phyloP scores from a whole-genome alignment of 2,329 filamentous ascomycete genomes.

The Penicillium corylophilum region DNA sequence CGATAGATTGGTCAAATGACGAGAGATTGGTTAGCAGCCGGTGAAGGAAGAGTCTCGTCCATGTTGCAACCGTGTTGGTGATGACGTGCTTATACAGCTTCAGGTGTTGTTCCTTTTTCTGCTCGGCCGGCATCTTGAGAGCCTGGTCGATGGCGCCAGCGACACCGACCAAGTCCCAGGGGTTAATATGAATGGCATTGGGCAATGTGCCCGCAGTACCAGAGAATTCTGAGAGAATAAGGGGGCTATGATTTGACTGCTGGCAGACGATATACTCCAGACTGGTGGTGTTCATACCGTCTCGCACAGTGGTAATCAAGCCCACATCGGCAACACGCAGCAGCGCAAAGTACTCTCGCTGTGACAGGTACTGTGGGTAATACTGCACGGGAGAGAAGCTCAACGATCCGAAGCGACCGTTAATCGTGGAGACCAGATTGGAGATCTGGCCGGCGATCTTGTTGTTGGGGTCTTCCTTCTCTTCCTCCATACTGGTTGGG shows the following conservation, averaged over 20 bases:
- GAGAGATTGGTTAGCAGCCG: constrained; percentile 77
- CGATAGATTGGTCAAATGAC: constrained; percentile 69
- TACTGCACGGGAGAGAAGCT: constrained; percentile 90
- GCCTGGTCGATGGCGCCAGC: constrained; percentile 80
- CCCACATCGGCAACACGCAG: constrained; percentile 86
- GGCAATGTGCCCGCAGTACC: constrained; percentile 83
- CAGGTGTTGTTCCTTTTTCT: constrained; percentile 67
- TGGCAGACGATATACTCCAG: constrained; percentile 94
- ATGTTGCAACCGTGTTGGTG: constrained; percentile 79
- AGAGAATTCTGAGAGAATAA: constrained; percentile 95
- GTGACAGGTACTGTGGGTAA: constrained; percentile 87
- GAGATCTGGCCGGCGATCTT: constrained; percentile 87
- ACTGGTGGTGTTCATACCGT: constrained; percentile 97
- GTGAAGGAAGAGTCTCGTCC: constrained; percentile 77
- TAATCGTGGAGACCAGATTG: constrained; percentile 86
- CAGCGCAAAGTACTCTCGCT: constrained; percentile 92
- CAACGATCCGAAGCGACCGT: constrained; percentile 83
- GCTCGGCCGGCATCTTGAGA: constrained; percentile 68
- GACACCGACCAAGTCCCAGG: constrained; percentile 85
- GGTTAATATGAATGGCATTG: constrained; percentile 92
- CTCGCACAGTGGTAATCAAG: constrained; percentile 89
- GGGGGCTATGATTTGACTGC: constrained; percentile 77
- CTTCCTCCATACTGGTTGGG: constrained; percentile 75
- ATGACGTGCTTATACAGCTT: constrained; percentile 81
- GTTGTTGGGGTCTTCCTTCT: constrained; percentile 71